Base-by-base conservation (phyloP, 2,329 filamentous ascomycete genomes). In the Stachybotrys echinatus region DNA sequence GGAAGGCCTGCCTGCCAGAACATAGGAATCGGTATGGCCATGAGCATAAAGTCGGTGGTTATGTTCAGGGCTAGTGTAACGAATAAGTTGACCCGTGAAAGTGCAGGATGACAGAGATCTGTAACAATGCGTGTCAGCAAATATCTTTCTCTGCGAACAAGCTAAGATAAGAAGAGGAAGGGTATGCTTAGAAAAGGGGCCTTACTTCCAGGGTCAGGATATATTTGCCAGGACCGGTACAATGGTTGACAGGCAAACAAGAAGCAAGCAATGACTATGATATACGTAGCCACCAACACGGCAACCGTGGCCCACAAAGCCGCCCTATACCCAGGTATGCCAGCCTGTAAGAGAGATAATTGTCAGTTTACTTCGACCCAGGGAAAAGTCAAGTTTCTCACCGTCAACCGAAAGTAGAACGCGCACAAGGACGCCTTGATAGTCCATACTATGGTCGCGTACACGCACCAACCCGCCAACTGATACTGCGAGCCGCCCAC, bases 401-500 rank as follows among this genome's bases (percentile, higher is more conserved):
- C 61, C 60, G 74, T 78, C 17, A 81, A 63, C 47, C 78, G 68
- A 12, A 70, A 66, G 58, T 80, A 81, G 55, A 77, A 80, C 31
- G 77, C 65, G 10, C 72, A 69, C 67, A 79, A 73, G 51, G 76
- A 78, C 2, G 67, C 60, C 58, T 82, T 82, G 52, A 81, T 57
- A 6, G 73, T 54, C 78, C 79, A 81, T 1, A 81, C 55, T 1
- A 79, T 58, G 0, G 72, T 63, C 0, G 72, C 71, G 48, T 81
- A 81, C 19, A 74, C 60, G 5, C 70, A 67, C 74, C 77, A 79
- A 7, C 78, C 78, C 1, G 74, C 60, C 10, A 82, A 60, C 49
- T 81, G 77, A 1, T 74, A 73, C 59, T 80, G 80, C 12, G 76
- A 78, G 0, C 77, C 79, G 6, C 68, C 69, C 12, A 79, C 69